These are phyloP conservation scores for Cenchrus purpureus DNA, from an alignment of 176 grass and related monocot genomes.

Conservation along the genomic window DNA sequence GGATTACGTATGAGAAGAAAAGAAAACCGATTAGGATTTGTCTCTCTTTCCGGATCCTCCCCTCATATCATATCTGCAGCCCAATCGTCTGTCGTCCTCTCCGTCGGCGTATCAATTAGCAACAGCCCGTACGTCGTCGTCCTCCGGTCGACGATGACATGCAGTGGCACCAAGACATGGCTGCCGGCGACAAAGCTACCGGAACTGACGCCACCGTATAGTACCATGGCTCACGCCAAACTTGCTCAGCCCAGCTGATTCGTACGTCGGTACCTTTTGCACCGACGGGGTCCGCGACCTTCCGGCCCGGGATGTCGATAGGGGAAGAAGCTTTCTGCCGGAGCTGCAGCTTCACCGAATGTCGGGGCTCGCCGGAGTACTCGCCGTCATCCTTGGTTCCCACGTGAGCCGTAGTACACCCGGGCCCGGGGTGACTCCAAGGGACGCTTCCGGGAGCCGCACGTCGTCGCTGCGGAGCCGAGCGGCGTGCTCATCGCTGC, in stretches of 20 bases:
- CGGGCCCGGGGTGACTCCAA: not conserved
- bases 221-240: constrained; percentile 9
- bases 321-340: constrained; percentile 40
- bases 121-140: not conserved
- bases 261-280: not conserved
- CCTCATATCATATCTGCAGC: no score
- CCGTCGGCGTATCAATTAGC: no score
- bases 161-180: constrained; percentile 48
- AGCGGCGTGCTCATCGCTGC: no score
- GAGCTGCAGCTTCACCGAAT: not conserved
- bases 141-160: constrained; percentile 49
- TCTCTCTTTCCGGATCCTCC: no score
- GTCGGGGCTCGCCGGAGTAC: not conserved
- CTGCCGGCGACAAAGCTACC: constrained; percentile 31
- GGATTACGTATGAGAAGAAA: no score
- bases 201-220: not conserved
- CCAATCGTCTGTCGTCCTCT: no score
- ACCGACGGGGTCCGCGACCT: not conserved
- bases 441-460: no score
- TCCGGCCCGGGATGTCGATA: constrained; percentile 45
- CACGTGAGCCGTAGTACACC: not conserved
- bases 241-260: constrained; percentile 4
- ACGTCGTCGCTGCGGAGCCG: no score
- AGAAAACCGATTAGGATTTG: no score
- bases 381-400: not conserved